Evolutionary conservation across 192 early-diverging fungal genomes (phyloP), one percentile per base, ranked within the genome.

Genomic region (Backusella sp.): DNA sequence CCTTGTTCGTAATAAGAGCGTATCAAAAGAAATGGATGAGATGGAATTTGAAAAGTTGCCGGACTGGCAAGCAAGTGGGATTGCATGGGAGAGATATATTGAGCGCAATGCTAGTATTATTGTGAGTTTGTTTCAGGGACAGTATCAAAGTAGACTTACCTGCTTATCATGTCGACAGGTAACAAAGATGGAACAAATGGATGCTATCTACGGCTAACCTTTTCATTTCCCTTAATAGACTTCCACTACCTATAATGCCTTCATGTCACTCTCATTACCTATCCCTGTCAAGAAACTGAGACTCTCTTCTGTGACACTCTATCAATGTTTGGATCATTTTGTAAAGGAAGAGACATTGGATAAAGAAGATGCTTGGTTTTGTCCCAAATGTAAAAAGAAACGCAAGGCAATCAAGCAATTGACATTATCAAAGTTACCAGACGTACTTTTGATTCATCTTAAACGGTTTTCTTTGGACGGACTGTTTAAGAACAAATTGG

Each of bases 381-480:
- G 98, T 73, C 93, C 96, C 2, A 66, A 82, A 28, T 98, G 97
- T 82, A 92, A 94, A 76, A 82, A 84, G 23, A 88, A 81, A 28
- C 87, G 96, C 2, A 82, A 86, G 7, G 89, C 96, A 1, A 90
- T 87, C 28, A 99, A 99, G 79, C 85, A 83, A 34, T 75, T 97
- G 44, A 87, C 90, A 8, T 85, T 99, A 11, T 91, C 94, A 2
- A 85, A 90, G 26, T 82, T 98, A 26, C 98, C 98, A 4, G 87
- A 92, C 62, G 92, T 99, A 35, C 83, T 99, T 19, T 79, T 98
- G 67, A 89, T 99, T 59, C 96, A 98, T 70, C 73, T 99, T 74
- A 99, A 99, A 80, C 89, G 97, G 66, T 99, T 98, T 73, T 97
- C 92, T 32, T 94, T 88, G 21, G 85, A 94, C 62, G 97, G 97